Base-by-base conservation (phyloP, 768 basidiomycete species). In the Amanita fuliginea region DNA sequence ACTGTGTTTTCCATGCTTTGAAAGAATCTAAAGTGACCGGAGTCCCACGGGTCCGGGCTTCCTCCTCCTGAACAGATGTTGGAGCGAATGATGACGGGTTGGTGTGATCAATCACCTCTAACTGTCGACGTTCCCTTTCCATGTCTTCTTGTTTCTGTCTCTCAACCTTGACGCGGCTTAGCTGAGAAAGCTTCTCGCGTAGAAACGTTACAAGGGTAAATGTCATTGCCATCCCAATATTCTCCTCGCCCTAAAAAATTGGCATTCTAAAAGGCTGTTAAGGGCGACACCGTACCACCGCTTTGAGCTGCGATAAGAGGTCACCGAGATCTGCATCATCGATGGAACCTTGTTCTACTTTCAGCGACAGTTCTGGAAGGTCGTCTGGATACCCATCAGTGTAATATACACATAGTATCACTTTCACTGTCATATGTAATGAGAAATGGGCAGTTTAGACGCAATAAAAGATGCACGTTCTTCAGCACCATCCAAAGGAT, bases 201-300 rank as follows among this genome's bases (percentile, higher is more conserved):
- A 96, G 75, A 57, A 86, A 83, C 0, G 87, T 84, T 9, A 92
- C 83, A 14, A 99, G 72, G 0, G 95, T 92, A 61, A 96, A 99
- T 14, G 93, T 94, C 93, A 98, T 97, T 2, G 96, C 93, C 85
- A 94, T 94, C 37, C 91, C 91, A 18, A 90, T 59, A 62, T 87
- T 92, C 60, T 93, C 90, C 60, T 84, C 77, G 49, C 86, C 87
- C 85, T 88, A 48, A 50, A 46, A 44, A 47, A 54, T 36, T 46
- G 36, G 46, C 33, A 47, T 51, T 53, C 33, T 37, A 41, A 35
- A 18, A 35, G 26, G 52, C 34, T 26, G 11, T 32, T 40, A 30
- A 36, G 34, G 39, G 32, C 47, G 16, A 45, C 26, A 35, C 67
- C 79, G 51, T 63, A 83, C 82, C 60, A 81, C 70, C 57, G 68